A percentile compares a stretch with the other conserved stretches of the same genome.
Evolutionary conservation across 768 basidiomycete species (phyloP).

Genomic region (Mycena haematopus): DNA sequence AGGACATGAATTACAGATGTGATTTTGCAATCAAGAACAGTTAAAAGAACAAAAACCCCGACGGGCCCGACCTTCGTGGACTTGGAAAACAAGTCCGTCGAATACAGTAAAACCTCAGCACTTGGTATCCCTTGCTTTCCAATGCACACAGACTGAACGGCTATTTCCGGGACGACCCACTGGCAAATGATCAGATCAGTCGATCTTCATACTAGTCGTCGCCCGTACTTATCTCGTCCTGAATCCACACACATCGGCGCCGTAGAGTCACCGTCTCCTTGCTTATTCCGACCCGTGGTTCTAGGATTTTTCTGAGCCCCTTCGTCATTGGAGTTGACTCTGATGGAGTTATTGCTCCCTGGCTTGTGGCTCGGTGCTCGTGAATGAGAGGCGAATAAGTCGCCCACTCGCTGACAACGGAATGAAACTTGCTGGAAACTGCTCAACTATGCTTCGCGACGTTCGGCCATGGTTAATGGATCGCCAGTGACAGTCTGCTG

Average conservation of each 20-base stretch:
- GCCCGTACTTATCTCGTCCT: conserved; percentile 10
- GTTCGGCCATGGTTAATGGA: conserved; percentile 1
- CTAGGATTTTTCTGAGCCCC: conserved; percentile 1
- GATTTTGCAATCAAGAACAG: too few relatives aligned
- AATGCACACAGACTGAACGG: too few relatives aligned
- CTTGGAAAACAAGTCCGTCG: too few relatives aligned
- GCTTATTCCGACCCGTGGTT: conserved; percentile 6
- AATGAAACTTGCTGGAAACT: conserved; percentile 6
- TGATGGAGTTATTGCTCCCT: not conserved
- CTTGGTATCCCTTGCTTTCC: too few relatives aligned
- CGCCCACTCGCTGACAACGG: conserved; percentile 20
- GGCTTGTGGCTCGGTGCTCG: conserved; percentile 11
- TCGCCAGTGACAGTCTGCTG: not conserved
- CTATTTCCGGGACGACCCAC: conserved; percentile 1
- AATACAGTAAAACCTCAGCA: too few relatives aligned
- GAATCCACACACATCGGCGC: conserved; percentile 21
- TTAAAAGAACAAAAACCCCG: too few relatives aligned
- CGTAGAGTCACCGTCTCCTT: conserved; percentile 10
- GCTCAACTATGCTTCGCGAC: conserved; percentile 5
- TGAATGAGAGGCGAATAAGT: conserved; percentile 9
- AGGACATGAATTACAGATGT: too few relatives aligned
- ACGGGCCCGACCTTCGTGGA: too few relatives aligned
- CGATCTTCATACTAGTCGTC: conserved; percentile 5
- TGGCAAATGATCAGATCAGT: conserved; percentile 2
- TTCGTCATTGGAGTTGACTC: conserved; percentile 6